phyloP scores from a whole-genome alignment of 23 red algal genomes.

The Agarophyton chilense region DNA sequence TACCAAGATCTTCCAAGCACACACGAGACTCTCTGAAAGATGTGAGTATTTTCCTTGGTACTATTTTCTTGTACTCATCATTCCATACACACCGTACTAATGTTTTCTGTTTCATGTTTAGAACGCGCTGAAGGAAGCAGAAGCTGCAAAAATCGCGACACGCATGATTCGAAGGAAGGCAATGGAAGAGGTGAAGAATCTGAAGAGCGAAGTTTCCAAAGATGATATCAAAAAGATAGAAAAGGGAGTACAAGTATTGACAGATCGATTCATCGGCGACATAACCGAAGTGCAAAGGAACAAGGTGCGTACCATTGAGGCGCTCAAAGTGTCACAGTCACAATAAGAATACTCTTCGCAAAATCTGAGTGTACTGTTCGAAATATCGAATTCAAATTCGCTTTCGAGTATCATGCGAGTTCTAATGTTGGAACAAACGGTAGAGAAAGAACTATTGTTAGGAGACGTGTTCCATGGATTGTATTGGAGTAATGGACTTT shows the following conservation, averaged over 20 bases:
- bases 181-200: slow-evolving; percentile 63
- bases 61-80: background rate
- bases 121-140: slow-evolving; percentile 49
- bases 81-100: background rate
- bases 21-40: slow-evolving; percentile 46
- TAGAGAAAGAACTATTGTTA: too few species aligned
- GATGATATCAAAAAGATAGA: slow-evolving; percentile 65
- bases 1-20: slow-evolving; percentile 36
- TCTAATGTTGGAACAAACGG: too few species aligned
- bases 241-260: slow-evolving; percentile 51
- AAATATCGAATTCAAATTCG: too few species aligned
- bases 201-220: slow-evolving; percentile 50
- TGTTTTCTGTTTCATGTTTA: background rate
- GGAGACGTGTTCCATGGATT: too few species aligned
- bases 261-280: slow-evolving; percentile 26
- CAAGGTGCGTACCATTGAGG: slow-evolving; percentile 38
- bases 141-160: slow-evolving; percentile 56
- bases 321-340: background rate
- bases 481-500: too few species aligned
- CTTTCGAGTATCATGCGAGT: too few species aligned
- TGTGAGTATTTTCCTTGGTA: background rate
- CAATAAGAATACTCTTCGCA: background rate
- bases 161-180: slow-evolving; percentile 61
- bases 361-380: too few species aligned
- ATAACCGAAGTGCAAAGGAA: slow-evolving; percentile 32